Conservation (phyloP, 352 stramenopile genomes). For the Phytophthora nicotianae region DNA sequence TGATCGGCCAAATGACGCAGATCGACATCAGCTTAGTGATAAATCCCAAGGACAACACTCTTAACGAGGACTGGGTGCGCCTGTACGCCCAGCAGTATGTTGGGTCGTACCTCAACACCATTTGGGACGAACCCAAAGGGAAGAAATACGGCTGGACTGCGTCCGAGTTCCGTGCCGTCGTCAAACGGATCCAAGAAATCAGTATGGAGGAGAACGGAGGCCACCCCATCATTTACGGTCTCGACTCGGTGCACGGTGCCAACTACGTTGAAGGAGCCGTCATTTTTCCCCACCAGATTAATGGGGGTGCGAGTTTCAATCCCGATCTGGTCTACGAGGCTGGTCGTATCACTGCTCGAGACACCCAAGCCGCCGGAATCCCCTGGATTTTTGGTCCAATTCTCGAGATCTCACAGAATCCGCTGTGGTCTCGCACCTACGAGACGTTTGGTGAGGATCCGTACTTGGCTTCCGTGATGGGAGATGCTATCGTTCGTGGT, state of each 20-base stretch:
- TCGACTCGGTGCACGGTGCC: conserved; percentile 90
- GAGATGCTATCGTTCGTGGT: conserved; percentile 56
- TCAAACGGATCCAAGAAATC: conserved; percentile 77
- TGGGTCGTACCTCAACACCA: conserved; percentile 87
- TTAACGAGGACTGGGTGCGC: conserved; percentile 60
- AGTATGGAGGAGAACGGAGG: conserved; percentile 61
- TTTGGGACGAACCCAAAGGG: conserved; percentile 46
- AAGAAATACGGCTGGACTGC: conserved; percentile 56
- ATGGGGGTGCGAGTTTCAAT: conserved; percentile 89
- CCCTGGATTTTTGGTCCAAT: conserved; percentile 90
- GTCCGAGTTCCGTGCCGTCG: conserved; percentile 60
- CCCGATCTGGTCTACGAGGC: conserved; percentile 60
- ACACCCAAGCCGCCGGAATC: conserved; percentile 86
- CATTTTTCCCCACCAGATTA: conserved; percentile 90
- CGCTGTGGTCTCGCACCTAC: conserved; percentile 86
- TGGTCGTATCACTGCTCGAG: conserved; percentile 70
- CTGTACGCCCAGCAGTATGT: conserved; percentile 78
- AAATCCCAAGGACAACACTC: conserved; percentile 51
- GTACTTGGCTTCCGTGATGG: conserved; percentile 24
- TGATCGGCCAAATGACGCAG: conserved; percentile 91
- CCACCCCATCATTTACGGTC: conserved; percentile 78
- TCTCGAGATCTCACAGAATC: conserved; percentile 79
- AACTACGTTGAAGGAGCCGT: conserved; percentile 82
- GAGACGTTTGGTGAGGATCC: conserved; percentile 94
- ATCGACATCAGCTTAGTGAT: conserved; percentile 83